Evolutionary conservation across 106 monocot species (phyloP), one percentile per base, ranked within the genome.

Genomic region (Platanthera guangdongensis): DNA sequence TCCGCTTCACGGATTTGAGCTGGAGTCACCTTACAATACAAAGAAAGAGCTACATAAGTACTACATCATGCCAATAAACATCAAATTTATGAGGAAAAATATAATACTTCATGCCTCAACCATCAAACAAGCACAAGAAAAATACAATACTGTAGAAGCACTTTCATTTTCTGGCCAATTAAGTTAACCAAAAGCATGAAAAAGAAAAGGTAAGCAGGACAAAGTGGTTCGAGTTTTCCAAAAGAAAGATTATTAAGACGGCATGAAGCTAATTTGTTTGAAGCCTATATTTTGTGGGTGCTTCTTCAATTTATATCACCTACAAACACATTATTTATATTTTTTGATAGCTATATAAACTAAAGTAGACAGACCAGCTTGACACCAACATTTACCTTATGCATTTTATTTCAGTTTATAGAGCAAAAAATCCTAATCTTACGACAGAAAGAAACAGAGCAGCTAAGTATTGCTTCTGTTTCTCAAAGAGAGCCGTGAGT

Each of bases 1-100:
- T 96, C 96, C 16, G 96, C 96, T 81, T 96, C 96, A 82, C 96
- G 96, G 74, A 96, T 93, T 91, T 96, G 96, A 71, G 96, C 85
- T 68, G 96, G 96, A 78, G 93, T 90, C 25, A 96, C 91, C 96
- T 96, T 60, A 60, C 59, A 60, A 60, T 19, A 9, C 11, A 60
- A 60, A 60, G 8, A 3, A 11, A 60, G 59, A 60, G 59, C 11
- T 21, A 8, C n/a, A 60, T 60, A 60, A 18, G 21, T 1, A n/a
- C 7, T 60, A 21, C 59, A 60, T 60, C 19, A 60, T 60, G 19
- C 59, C 59, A 19, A 21, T 60, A n/a, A 60, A 60, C 59, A 60
- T 60, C 8, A 4, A 57, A 57, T 16, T 57, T 57, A 57, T 18
- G 18, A 60, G 21, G 18, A 59, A 19, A 1, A 60, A 60, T 21